These are phyloP conservation scores for Parathielavia hyrcaniae DNA, from an alignment of 495 filamentous ascomycete genomes.

Conservation along the genomic window DNA sequence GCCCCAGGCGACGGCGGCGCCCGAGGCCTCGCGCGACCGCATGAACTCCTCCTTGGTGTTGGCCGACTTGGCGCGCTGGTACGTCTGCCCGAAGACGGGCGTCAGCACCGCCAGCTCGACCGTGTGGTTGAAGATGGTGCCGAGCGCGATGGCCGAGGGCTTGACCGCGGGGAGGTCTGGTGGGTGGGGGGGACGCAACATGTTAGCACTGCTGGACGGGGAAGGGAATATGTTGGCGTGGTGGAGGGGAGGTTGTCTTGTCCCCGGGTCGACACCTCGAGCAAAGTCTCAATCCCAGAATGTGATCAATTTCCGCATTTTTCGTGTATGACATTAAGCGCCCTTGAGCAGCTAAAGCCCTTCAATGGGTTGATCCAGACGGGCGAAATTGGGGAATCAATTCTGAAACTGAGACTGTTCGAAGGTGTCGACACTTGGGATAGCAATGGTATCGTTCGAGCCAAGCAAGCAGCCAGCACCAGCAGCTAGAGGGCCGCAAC, in stretches of 20 bases:
- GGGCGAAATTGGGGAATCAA: background rate
- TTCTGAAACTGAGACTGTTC: background rate
- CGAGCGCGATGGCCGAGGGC: slow-evolving; percentile 93
- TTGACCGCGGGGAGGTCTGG: slow-evolving; percentile 91
- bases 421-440: background rate
- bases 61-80: slow-evolving; percentile 82
- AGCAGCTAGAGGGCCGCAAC: background rate
- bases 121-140: slow-evolving; percentile 89
- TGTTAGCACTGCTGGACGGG: slow-evolving; percentile 21
- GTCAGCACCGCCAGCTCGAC: slow-evolving; percentile 59
- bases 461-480: too few relatives aligned
- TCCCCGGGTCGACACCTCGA: background rate
- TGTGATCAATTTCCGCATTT: background rate
- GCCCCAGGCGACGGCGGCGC: slow-evolving; percentile 83
- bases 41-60: slow-evolving; percentile 96
- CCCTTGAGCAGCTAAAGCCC: background rate
- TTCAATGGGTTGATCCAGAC: background rate
- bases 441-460: slow-evolving; percentile 2
- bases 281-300: background rate
- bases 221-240: background rate
- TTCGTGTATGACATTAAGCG: background rate
- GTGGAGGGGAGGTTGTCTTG: background rate
- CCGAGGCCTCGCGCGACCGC: slow-evolving; percentile 83
- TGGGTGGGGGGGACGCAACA: background rate
- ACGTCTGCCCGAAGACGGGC: slow-evolving; percentile 91